Conservation (phyloP, 169 alveolate genomes). For the Plasmodium ovale region DNA sequence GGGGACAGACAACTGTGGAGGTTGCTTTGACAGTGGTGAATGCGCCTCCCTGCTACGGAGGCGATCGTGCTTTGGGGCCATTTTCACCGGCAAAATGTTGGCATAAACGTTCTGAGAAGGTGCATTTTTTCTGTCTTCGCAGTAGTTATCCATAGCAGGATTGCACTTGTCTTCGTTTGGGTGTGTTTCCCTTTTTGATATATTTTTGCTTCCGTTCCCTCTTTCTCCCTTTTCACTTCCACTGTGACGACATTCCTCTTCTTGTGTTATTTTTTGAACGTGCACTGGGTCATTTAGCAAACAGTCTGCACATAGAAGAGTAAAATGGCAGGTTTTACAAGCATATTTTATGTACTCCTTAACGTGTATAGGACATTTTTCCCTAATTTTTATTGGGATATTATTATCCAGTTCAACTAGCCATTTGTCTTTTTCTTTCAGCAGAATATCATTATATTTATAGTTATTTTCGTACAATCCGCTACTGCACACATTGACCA, state of each 20-base stretch:
- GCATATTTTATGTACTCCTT: slow-evolving; percentile 59
- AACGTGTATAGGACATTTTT: slow-evolving; percentile 57
- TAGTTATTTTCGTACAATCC: slow-evolving; percentile 60
- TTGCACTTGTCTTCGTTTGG: background rate
- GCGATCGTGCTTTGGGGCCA: no score
- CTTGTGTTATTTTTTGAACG: slow-evolving; percentile 3
- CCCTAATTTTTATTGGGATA: slow-evolving; percentile 61
- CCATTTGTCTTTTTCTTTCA: slow-evolving; percentile 74
- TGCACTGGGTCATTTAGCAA: slow-evolving; percentile 68
- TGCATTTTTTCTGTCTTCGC: background rate
- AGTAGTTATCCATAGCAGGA: background rate
- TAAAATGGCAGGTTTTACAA: slow-evolving; percentile 53
- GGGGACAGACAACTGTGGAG: background rate
- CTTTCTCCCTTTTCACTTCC: background rate
- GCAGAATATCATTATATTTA: slow-evolving; percentile 36
- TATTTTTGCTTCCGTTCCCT: background rate
- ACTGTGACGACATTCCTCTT: background rate
- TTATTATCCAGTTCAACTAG: slow-evolving; percentile 42
- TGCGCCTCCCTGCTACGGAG: no score
- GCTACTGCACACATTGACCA: slow-evolving; percentile 52
- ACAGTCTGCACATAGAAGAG: slow-evolving; percentile 55
- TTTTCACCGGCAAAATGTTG: no score
- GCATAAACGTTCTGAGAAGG: background rate
- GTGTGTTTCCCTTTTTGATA: background rate
- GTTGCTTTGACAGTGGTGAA: no score